Evolutionary conservation across 2,329 filamentous ascomycete genomes (phyloP).

Genomic region (Aspergillus uvarum): DNA sequence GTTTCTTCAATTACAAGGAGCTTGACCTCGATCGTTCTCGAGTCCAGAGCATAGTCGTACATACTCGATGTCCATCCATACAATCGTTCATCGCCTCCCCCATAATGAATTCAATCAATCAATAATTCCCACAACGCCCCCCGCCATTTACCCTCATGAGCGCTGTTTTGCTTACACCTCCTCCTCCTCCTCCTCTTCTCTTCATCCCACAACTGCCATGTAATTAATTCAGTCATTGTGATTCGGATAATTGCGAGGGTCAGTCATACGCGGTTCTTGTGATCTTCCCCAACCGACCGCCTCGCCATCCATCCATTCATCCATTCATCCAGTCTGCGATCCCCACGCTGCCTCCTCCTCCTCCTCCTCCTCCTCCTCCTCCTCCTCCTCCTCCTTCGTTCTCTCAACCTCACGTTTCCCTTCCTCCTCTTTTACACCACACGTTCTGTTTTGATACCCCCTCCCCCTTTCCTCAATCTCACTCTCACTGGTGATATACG

Average conservation of each 20-base stretch:
- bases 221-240: background rate
- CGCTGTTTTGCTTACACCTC: background rate
- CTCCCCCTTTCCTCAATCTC: background rate
- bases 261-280: constrained; percentile 8
- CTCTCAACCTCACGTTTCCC: background rate
- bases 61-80: no score
- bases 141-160: background rate
- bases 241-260: background rate
- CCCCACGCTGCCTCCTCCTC: constrained; percentile 11
- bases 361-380: constrained; percentile 11
- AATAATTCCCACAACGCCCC: background rate
- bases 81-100: background rate
- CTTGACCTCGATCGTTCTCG: background rate
- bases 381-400: constrained; percentile 8
- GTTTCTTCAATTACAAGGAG: background rate
- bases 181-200: background rate
- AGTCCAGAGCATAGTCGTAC: background rate
- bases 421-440: background rate
- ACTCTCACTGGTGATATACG: constrained; percentile 4
- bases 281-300: constrained; percentile 24
- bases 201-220: background rate
- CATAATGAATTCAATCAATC: background rate
- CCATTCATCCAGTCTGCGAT: constrained; percentile 27
- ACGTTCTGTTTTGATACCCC: constrained; percentile 2
- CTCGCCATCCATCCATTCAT: constrained; percentile 25